Base-by-base conservation (phyloP, 2,329 filamentous ascomycete species). In the Apiospora pterosperma region DNA sequence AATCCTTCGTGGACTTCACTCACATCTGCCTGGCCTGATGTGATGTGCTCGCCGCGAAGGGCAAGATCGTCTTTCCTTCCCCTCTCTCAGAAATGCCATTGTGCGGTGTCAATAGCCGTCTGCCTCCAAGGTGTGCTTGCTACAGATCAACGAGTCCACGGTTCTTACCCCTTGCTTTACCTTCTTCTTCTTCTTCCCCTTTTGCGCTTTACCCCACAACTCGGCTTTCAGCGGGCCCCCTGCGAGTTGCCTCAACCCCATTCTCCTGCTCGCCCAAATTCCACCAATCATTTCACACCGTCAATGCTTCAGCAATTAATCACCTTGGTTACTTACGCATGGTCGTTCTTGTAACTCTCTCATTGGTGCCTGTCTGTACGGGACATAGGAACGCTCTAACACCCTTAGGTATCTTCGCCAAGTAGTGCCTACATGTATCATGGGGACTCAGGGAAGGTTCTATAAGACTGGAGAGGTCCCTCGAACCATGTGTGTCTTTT, bases 281-380 rank as follows among this genome's bases (percentile, higher is more conserved):
- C 48, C 48, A 55, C 48, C 48, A 55, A 55, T 55, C 48, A 55
- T 55, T 55, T 34, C 34, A 55, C 28, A 55, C 48, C 48, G n/a
- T 28, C 48, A 55, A 55, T 34, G 48, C 28, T 55, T 55, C 48
- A 12, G 10, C 16, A 21, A n/a, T n/a, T n/a, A n/a, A n/a, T 11
- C 28, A 12, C 16, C 44, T 55, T 34, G 28, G 48, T 5, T n/a
- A 55, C 14, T 5, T n/a, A 55, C 14, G 2, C 48, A n/a, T 55
- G 28, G 48, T 21, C 16, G 14, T 34, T 34, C 25, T 28, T 34
- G 16, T 4, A 19, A 10, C 44, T 31, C 44, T 31, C 19, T 52
- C 23, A 52, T 52, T 52, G 44, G 44, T 10, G 44, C 16, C 25
- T 52, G 14, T n/a, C 25, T n/a, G 14, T 10, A 52, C n/a, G 44